Base-by-base conservation (phyloP, 129 eudicot genomes). In the Ambrosia trifida region DNA sequence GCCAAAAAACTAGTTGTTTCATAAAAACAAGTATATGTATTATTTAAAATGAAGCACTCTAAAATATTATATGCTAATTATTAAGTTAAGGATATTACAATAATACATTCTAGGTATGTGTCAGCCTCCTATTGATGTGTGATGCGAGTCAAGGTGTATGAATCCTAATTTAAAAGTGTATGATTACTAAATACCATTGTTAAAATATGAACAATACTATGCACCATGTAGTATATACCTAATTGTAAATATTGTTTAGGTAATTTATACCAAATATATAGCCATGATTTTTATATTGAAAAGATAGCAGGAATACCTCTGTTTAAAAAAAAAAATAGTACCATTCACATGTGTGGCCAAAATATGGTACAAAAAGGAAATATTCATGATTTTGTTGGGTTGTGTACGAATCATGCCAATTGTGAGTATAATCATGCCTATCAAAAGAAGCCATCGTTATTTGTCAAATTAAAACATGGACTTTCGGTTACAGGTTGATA, bases 371-470 rank as follows among this genome's bases (percentile, higher is more conserved):
- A 17, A 73, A 45, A 49, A 32, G 52, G 70, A 73, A 49, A 73
- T 73, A 50, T 73, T 49, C 78, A 19, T 73, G 50, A 49, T 73
- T 73, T 47, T 73, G 78, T 63, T 73, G 70, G 28, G 30, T 73
- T 64, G 70, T 63, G 63, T 2, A 11, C 9, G 38, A 62, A 70
- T 17, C 40, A 28, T 62, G 68, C 68, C 68, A 72, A 72, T 72
- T 72, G 57, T 28, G 76, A 72, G 76, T 58, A 72, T 72, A 58
- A 72, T 58, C 68, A 72, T 72, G 44, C 44, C 68, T 24, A 58
- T 45, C 19, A 57, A 43, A 58, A 58, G 33, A 72, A 40, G 2
- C 18, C 11, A 71, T 57, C 31, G 41, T 20, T 43, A 41, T 36
- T 71, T 41, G 19, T 24, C 67, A 57, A 24, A 40, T 6, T 62